phyloP scores from a whole-genome alignment of 2,329 filamentous ascomycete genomes.

The Colletotrichum brevisporum region DNA sequence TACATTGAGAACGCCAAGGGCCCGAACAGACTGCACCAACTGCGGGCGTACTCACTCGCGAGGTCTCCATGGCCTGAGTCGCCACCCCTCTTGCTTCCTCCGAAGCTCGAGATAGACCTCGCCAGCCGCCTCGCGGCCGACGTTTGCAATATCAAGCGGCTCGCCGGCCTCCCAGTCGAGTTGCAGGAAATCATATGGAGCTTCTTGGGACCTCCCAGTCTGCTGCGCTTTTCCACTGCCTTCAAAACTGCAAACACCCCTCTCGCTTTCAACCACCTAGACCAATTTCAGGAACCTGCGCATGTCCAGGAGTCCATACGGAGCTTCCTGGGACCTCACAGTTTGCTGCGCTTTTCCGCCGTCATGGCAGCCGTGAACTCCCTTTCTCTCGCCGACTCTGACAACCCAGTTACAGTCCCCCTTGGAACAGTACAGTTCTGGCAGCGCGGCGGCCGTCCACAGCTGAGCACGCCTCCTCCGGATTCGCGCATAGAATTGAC shows the following conservation, averaged over 20 bases:
- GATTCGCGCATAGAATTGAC: background rate
- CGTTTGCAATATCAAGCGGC: background rate
- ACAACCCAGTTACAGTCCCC: background rate
- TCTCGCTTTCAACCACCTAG: no score
- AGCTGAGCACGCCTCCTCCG: background rate
- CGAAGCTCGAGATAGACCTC: background rate
- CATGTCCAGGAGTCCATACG: background rate
- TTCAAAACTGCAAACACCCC: no score
- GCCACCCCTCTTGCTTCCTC: constrained; percentile 4
- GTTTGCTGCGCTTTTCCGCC: constrained; percentile 7
- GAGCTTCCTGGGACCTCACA: background rate
- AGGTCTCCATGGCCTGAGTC: constrained; percentile 1
- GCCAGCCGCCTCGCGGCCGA: constrained; percentile 12
- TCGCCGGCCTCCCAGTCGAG: constrained; percentile 7
- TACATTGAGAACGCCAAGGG: background rate
- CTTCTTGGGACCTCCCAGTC: background rate
- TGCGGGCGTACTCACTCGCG: constrained; percentile 7
- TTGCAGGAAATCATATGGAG: background rate
- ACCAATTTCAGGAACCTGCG: no score
- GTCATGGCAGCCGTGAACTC: background rate
- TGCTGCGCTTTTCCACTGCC: constrained; percentile 6
- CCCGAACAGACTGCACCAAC: background rate
- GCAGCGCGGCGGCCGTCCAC: background rate
- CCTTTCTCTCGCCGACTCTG: background rate
- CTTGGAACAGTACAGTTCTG: constrained; percentile 1